Base-by-base conservation (phyloP, 2,329 filamentous ascomycete species). In the Balansia obtecta region DNA sequence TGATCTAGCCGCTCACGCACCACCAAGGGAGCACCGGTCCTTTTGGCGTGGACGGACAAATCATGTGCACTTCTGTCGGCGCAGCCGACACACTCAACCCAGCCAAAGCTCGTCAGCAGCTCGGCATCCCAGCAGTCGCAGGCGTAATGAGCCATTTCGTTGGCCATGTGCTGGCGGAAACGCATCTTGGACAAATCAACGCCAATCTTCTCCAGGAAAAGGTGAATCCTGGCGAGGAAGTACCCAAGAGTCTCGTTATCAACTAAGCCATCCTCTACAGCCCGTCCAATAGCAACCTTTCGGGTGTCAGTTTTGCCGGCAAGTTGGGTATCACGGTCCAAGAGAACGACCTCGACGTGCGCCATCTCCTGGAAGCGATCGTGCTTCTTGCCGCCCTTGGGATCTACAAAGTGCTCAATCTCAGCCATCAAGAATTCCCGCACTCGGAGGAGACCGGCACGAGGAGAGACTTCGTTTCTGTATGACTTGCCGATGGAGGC, bases 351-450 rank as follows among this genome's bases (percentile, higher is more conserved):
- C 72, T 95, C 85, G 45, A 93, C 71, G 58, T 95, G 74, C 63
- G 88, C 83, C 52, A 98, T 83, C 61, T 95, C 87, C 44, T 80
- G 70, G 70, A 98, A 98, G 51, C 90, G 85, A 48, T 77, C 71
- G 67, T 98, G 93, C 72, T 93, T 94, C 81, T 98, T 98, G 70
- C 89, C 88, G 63, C 88, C 82, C 62, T 93, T 77, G 11, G 93
- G 93, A 62, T 98, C 93, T 58, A 98, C 93, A 64, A 88, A 98
- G 69, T 98, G 93, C 73, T 98, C 93, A 60, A 98, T 95, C 71
- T 98, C 93, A 22, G 91, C 93, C 93, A 98, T 97, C 60, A 96
- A 71, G 72, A 98, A 97, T 68, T 98, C 93, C 60, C 93, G 87
- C 42, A 98, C 93, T 60, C 93, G 86, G 52, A 98, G 72, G 40